Conservation (phyloP, 2,329 filamentous ascomycete species). For the Paecilomyces fulvus region DNA sequence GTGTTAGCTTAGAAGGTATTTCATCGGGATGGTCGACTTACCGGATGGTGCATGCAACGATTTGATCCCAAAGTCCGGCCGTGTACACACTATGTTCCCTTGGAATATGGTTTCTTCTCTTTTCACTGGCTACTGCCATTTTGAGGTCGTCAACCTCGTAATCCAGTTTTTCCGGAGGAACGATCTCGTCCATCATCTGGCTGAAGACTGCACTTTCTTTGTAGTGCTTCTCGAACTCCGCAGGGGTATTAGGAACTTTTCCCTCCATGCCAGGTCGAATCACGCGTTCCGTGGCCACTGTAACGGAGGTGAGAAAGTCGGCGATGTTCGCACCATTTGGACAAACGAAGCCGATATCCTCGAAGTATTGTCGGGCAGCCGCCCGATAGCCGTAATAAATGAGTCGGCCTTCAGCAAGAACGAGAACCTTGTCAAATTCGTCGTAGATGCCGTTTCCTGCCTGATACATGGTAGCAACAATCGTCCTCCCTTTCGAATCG, state of each 20-base stretch:
- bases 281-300: conserved; percentile 44
- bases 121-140: conserved; percentile 21
- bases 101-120: conserved; percentile 22
- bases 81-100: conserved; percentile 24
- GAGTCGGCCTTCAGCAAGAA: conserved; percentile 56
- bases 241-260: conserved; percentile 24
- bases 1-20: background rate
- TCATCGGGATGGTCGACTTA: conserved; percentile 1
- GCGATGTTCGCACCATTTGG: conserved; percentile 54
- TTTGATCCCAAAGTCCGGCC: conserved; percentile 27
- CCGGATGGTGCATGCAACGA: conserved; percentile 38
- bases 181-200: conserved; percentile 43
- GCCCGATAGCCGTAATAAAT: conserved; percentile 54
- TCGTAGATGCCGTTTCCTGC: conserved; percentile 61
- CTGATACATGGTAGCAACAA: conserved; percentile 59
- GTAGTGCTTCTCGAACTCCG: conserved; percentile 42
- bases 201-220: conserved; percentile 42
- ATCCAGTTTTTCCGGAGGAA: conserved; percentile 19
- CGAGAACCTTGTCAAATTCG: conserved; percentile 60
- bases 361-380: conserved; percentile 54
- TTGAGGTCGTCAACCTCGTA: conserved; percentile 22
- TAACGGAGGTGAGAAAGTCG: conserved; percentile 58
- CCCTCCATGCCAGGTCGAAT: conserved; percentile 24
- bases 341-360: conserved; percentile 54
- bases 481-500: conserved; percentile 48